A percentile compares a stretch with the other conserved stretches of the same genome.
These are phyloP conservation scores for Teratosphaeria pseudoeucalypti DNA, from an alignment of 2,329 filamentous ascomycete species.

Conservation along the genomic window DNA sequence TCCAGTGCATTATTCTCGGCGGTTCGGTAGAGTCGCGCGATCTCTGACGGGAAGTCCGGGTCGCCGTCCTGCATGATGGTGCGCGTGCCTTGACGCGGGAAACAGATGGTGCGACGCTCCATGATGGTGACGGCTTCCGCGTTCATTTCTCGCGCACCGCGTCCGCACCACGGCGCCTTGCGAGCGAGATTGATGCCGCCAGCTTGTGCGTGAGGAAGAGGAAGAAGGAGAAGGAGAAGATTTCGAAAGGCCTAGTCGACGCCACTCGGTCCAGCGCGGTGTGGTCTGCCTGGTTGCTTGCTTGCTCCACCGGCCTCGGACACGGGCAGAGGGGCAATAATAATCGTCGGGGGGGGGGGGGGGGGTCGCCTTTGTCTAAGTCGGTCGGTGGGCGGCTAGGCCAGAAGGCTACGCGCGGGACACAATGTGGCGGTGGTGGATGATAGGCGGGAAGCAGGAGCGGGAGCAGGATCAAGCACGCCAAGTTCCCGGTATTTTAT, in stretches of 20 bases:
- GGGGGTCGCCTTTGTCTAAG: neutral
- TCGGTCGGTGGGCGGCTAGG: neutral
- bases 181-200: neutral
- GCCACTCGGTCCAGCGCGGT: neutral
- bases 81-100: constrained; percentile 11
- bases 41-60: constrained; percentile 8
- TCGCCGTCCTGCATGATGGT: constrained; percentile 8
- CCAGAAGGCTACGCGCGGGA: neutral
- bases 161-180: neutral
- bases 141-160: neutral
- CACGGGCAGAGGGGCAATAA: neutral
- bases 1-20: constrained; percentile 53
- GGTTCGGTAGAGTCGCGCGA: constrained; percentile 12
- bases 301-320: neutral
- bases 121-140: constrained; percentile 1
- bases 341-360: no score
- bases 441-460: neutral
- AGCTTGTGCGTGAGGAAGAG: neutral
- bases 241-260: neutral
- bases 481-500: neutral
- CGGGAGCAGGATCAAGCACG: neutral
- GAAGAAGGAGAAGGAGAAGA: neutral
- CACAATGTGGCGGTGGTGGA: neutral
- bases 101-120: constrained; percentile 15
- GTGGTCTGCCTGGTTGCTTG: neutral